Evolutionary conservation across 2,329 filamentous ascomycete species (phyloP), one percentile per base, ranked within the genome.

Genomic region (Pseudogymnoascus sp.): DNA sequence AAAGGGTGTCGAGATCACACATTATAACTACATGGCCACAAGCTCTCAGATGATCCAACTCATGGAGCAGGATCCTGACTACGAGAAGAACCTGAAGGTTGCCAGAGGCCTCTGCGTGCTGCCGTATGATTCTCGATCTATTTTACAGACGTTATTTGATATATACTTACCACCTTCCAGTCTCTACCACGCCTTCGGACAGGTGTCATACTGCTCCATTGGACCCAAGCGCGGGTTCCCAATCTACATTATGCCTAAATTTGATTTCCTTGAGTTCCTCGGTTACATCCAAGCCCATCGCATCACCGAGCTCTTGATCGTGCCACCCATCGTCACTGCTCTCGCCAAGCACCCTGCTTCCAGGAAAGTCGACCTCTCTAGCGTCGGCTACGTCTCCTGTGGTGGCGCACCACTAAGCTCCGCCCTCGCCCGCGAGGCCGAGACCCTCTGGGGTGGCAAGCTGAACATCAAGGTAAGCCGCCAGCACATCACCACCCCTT

Each of bases 1-100:
- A 9, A 95, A 94, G 72, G 90, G 90, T 13, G 90, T 93, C 15
- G 85, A 89, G 74, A 88, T 94, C 65, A 84, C 85, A n/a, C 90
- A 95, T 73, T 77, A 79, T 63, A 88, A 90, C 66, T 89, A 90
- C 68, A 82, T 92, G 44, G 81, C 89, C 64, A 93, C 93, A 70
- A 81, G 84, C 66, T 68, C 77, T 7, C 84, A 88, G 64, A 81
- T 84, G 72, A 17, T 76, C 21, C 31, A 29, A 44, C 33, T 31
- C 5, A 33, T 44, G 58, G 60, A 54, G 63, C 33, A 66, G 60
- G 63, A 61, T 66, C 62, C 69, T 8, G 44, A 61, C 13, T 24
- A 15, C 57, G 29, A 62, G 40, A 37, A 26, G n/a, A 61, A 50
- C 1, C 10, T 35, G n/a, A 62, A 62, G 36, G 36, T 58, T 58